phyloP scores from a whole-genome alignment of 371 early-diverging fungal species.

The Mortierella sp. region DNA sequence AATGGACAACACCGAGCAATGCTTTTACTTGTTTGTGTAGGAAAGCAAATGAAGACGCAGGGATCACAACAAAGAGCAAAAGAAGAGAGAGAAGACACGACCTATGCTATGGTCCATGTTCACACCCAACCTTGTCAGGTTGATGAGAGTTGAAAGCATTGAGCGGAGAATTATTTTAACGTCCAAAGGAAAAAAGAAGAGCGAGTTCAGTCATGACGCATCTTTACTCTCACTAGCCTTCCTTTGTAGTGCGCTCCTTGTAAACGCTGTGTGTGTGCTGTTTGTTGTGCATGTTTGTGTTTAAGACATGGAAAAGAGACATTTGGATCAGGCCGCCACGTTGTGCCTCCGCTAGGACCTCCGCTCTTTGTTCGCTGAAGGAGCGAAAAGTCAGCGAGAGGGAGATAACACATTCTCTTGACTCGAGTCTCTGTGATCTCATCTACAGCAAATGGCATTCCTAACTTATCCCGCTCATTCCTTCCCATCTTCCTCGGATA shows the following conservation, averaged over 20 bases:
- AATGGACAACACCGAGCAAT: not conserved
- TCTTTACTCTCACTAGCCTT: not conserved
- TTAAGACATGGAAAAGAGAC: not conserved
- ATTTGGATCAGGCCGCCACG: not conserved
- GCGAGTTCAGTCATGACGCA: conserved; percentile 1
- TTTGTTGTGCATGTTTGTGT: not conserved
- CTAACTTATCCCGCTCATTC: not conserved
- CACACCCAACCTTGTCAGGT: not conserved
- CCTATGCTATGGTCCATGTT: too few species aligned
- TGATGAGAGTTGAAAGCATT: not conserved
- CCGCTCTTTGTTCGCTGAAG: not conserved
- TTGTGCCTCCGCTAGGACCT: conserved; percentile 8
- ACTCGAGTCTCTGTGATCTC: not conserved
- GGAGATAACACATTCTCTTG: not conserved
- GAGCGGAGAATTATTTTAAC: not conserved
- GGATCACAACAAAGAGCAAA: not conserved
- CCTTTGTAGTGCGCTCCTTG: not conserved
- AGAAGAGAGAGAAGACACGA: too few species aligned
- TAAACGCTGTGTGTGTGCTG: not conserved
- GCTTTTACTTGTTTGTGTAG: not conserved
- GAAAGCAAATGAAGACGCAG: not conserved
- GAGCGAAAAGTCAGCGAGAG: not conserved
- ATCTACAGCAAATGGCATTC: not conserved
- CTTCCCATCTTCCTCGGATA: too few species aligned
- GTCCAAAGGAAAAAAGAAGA: not conserved